Conservation (phyloP, 305 asterid genomes). For the Solanum chacoense region DNA sequence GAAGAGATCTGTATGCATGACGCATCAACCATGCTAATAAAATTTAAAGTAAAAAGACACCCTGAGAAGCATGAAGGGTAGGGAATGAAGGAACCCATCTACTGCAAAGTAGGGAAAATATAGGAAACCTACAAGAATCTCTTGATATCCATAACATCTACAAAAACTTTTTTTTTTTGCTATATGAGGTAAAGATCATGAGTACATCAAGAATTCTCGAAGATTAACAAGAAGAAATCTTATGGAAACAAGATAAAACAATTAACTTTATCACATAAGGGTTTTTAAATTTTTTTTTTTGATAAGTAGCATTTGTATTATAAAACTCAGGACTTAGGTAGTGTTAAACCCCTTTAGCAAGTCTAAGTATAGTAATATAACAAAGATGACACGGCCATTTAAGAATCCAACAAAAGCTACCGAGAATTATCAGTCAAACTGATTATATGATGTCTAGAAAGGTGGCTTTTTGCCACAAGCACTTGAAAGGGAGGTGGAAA, state of each 20-base stretch:
- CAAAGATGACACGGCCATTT: not conserved
- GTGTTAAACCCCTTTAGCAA: not conserved
- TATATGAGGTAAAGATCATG: not conserved
- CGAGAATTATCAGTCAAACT: not conserved
- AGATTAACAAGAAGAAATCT: not conserved
- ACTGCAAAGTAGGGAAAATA: not conserved
- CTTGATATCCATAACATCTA: not conserved
- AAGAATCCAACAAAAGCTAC: not conserved
- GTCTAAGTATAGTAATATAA: not conserved
- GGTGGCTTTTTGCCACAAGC: not conserved
- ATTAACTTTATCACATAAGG: not conserved
- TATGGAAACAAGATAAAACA: not conserved
- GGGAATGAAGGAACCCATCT: not conserved
- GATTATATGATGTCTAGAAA: not conserved
- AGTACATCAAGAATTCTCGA: not conserved
- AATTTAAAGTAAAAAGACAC: not conserved
- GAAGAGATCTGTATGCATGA: not conserved
- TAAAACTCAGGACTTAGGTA: not conserved
- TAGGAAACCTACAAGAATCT: not conserved
- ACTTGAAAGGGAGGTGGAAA: not conserved
- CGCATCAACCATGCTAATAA: not conserved
- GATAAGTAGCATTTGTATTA: not conserved
- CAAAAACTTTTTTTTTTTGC: not conserved
- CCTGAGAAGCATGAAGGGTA: not conserved
- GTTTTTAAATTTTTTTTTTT: too few relatives aligned